Base-by-base conservation (phyloP, 495 filamentous ascomycete species). In the Podospora fimiseda region DNA sequence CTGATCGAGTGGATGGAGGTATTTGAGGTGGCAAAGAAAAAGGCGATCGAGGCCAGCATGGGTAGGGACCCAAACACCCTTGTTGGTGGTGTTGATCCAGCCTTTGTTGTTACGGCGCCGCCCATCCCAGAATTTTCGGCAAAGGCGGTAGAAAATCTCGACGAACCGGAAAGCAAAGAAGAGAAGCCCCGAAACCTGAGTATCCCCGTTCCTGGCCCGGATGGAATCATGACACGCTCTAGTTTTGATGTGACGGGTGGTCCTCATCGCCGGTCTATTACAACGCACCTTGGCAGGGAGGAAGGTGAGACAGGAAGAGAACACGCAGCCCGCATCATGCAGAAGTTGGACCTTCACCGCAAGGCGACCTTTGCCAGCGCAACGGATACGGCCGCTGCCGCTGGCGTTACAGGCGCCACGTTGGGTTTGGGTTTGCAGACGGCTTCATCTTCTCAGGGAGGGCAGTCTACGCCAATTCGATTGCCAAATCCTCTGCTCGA, bases 11-110 rank as follows among this genome's bases (percentile, higher is more conserved):
- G 93, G 93, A 82, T 98, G 41, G 80, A 85, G 51, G 82, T 89
- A 7, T 96, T 98, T 60, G 93, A 97, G 54, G 78, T 88, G 21
- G 90, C 93, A 22, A 98, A 98, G 70, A 85, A 88, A 51, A 89
- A 88, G 59, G 92, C 92, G 1, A 75, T 98, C 44, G 89, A 96
- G 63, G 82, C 86, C 73, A 67, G 80, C 73, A 59, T 88, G 73
- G 72, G 83, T 69, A 27, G 83, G 37, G 70, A 73, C 37, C 68
- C 80, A 53, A 68, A 80, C 43, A 74, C 79, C n/a, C 64, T 80
- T 2, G 74, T 77, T 9, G 79, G 79, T 6, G 82, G 82, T 39
- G 60, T 78, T 23, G 90, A 96, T 66, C 86, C 89, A 27, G 94
- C 93, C 11, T 97, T 97, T 70, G 83, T 90, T 9, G 91, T 98